These are phyloP conservation scores for Neopestalotiopsis sp. DNA, from an alignment of 2,329 filamentous ascomycete species.

Conservation along the genomic window DNA sequence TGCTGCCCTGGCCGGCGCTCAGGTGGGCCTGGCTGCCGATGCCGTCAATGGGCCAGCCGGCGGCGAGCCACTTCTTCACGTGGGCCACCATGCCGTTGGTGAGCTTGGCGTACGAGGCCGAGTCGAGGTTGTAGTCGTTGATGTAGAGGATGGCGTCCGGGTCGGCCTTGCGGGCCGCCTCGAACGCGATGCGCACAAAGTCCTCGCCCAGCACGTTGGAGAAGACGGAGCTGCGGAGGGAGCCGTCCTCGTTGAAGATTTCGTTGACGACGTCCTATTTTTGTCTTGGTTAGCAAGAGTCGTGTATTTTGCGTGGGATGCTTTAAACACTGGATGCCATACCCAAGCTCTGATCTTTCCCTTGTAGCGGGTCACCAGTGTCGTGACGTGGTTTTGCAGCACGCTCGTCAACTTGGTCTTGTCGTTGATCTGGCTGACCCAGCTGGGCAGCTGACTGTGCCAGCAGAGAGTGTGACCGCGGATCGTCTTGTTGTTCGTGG, in stretches of 20 bases:
- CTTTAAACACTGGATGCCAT: conserved; percentile 14
- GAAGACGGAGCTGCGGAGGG: conserved; percentile 66
- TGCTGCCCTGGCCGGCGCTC: conserved; percentile 43
- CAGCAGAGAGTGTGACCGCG: conserved; percentile 72
- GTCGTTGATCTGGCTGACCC: conserved; percentile 56
- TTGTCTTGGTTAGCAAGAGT: neutral
- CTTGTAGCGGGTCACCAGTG: conserved; percentile 63
- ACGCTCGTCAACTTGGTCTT: conserved; percentile 54
- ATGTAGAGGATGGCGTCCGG: conserved; percentile 74
- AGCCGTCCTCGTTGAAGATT: conserved; percentile 67
- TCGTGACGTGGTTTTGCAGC: conserved; percentile 65
- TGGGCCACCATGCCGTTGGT: conserved; percentile 55
- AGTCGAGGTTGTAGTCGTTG: conserved; percentile 76
- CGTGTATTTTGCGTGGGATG: no score
- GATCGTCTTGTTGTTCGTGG: conserved; percentile 60
- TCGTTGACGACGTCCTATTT: conserved; percentile 66
- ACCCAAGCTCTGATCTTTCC: conserved; percentile 58
- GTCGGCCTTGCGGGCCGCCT: conserved; percentile 70
- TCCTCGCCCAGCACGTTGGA: conserved; percentile 71
- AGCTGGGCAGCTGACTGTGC: conserved; percentile 64
- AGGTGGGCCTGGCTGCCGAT: conserved; percentile 61
- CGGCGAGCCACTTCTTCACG: conserved; percentile 68
- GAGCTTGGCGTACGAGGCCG: conserved; percentile 61
- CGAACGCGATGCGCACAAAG: conserved; percentile 74
- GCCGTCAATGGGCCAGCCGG: conserved; percentile 67